Percentiles rank a stretch among this genome's conserved stretches.
Evolutionary conservation across 345 rosid species (phyloP).

Genomic region (Schrenkiella parvula): DNA sequence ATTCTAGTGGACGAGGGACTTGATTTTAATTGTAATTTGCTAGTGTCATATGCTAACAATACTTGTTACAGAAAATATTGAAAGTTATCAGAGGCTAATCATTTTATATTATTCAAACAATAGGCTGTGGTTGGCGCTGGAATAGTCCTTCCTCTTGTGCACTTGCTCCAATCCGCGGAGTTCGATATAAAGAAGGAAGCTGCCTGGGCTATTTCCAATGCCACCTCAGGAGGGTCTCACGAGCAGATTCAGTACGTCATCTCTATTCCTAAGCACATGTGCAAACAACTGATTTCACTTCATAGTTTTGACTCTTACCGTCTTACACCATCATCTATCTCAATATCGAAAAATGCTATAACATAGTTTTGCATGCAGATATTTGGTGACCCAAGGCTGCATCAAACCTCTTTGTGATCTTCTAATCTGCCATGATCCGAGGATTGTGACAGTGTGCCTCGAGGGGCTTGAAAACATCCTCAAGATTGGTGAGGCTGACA

Average conservation of each 20-base stretch:
- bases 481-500: conserved; percentile 80
- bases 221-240: conserved; percentile 85
- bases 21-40: background rate
- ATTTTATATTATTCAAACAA: conserved; percentile 1
- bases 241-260: conserved; percentile 69
- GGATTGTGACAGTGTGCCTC: conserved; percentile 81
- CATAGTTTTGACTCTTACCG: conserved; percentile 1
- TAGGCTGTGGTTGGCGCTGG: conserved; percentile 75
- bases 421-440: conserved; percentile 70
- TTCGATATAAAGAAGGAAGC: conserved; percentile 89
- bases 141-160: conserved; percentile 66
- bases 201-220: conserved; percentile 87
- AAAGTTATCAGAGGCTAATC: background rate
- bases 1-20: background rate
- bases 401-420: conserved; percentile 86
- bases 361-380: conserved; percentile 41
- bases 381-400: conserved; percentile 69
- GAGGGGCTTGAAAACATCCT: conserved; percentile 83
- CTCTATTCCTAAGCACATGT: background rate
- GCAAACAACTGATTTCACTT: conserved; percentile 14
- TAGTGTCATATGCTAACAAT: background rate
- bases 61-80: background rate
- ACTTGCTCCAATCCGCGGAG: conserved; percentile 73
- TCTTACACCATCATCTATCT: background rate
- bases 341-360: background rate